Base-by-base conservation (phyloP, 306 rosid genomes). In the Datisca glomerata region DNA sequence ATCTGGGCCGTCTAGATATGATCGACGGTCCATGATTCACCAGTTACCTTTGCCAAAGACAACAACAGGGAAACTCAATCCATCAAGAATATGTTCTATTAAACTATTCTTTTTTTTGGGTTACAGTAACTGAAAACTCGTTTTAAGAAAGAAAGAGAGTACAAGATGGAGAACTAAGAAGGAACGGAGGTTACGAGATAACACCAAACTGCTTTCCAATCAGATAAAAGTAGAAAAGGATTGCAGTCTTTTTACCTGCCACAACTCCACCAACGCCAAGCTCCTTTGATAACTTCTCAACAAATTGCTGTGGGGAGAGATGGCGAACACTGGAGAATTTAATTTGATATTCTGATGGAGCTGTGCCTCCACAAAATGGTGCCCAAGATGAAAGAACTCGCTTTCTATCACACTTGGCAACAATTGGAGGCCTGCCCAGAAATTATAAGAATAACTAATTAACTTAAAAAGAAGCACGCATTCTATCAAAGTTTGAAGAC, bases 321-420 rank as follows among this genome's bases (percentile, higher is more conserved):
- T 60, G 71, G 23, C 95, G 80, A 8, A 89, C 92, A 1, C 69
- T 78, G 24, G 92, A 80, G 63, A 89, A 89, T 56, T 84, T 81
- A 51, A 80, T 57, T 61, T 64, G 57, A 56, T 61, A 74, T 66
- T 89, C 98, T 55, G 66, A 63, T 12, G 95, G 98, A 55, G 61
- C 66, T 61, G 47, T 40, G 66, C 72, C 70, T 44, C 69, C 13
- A 50, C 93, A 84, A 60, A 67, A 70, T 42, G 93, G 61, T 24
- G 76, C 68, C 98, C 93, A 89, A 19, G 86, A 75, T 33, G 93
- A 70, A 41, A 84, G 86, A 53, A 89, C 75, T 41, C 84, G 79
- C 64, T 68, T 72, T 33, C 98, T 65, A 48, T 89, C 98, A 42
- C 93, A 78, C 59, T 63, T 63, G 38, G 95, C 98, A 48, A 89